Evolutionary conservation across 2,329 filamentous ascomycete species (phyloP).

Genomic region (Onygenales sp.): DNA sequence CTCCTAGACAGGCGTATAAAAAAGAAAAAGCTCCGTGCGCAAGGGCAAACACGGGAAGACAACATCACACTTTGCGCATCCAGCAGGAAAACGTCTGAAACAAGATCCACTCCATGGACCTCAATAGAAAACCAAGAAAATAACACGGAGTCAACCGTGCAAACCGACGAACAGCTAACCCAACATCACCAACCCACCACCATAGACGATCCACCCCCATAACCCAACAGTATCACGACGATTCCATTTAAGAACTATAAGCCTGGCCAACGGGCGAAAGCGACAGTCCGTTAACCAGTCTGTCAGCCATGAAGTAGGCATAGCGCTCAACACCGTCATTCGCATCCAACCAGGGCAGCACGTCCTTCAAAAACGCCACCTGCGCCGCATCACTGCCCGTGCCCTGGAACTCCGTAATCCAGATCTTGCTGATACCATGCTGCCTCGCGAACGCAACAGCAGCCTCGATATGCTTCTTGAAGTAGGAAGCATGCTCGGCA

Average conservation of each 20-base stretch:
- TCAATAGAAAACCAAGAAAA: too few relatives aligned
- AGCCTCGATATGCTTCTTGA: constrained; percentile 28
- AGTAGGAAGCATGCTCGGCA: constrained; percentile 20
- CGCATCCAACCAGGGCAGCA: constrained; percentile 30
- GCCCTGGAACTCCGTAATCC: constrained; percentile 38
- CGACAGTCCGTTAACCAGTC: constrained; percentile 5
- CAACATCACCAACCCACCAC: not conserved
- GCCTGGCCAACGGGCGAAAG: constrained; percentile 18
- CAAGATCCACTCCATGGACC: too few relatives aligned
- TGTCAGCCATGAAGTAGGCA: constrained; percentile 28
- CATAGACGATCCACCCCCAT: not conserved
- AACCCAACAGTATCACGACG: not conserved
- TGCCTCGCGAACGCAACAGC: constrained; percentile 24
- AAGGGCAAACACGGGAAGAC: too few relatives aligned
- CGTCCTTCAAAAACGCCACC: constrained; percentile 28
- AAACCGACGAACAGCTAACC: too few relatives aligned
- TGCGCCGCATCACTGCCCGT: constrained; percentile 15
- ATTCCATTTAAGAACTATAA: constrained; percentile 14
- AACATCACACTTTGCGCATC: too few relatives aligned
- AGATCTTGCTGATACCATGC: constrained; percentile 30
- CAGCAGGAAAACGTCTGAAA: too few relatives aligned
- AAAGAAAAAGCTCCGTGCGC: too few relatives aligned
- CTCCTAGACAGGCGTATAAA: too few relatives aligned
- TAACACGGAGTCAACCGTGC: too few relatives aligned
- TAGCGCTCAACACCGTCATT: constrained; percentile 31